Percentiles rank a stretch among this genome's conserved stretches.
phyloP scores from a whole-genome alignment of 2,329 filamentous ascomycete genomes.

The Torrubiella hemipterigena region DNA sequence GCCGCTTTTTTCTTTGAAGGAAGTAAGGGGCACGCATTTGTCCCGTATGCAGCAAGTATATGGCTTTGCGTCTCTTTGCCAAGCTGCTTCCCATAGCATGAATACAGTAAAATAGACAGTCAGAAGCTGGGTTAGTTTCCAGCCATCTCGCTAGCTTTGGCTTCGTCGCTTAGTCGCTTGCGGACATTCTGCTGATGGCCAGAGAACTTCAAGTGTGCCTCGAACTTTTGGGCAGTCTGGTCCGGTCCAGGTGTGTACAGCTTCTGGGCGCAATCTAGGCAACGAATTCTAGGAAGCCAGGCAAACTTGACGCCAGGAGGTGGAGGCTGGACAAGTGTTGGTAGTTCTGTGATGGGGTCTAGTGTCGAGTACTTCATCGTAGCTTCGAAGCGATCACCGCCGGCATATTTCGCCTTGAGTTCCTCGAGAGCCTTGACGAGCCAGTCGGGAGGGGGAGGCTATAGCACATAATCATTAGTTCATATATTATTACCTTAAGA shows the following conservation, averaged over 20 bases:
- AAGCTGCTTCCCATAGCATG: too few species aligned
- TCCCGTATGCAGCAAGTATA: too few species aligned
- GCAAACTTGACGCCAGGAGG: conserved; percentile 61
- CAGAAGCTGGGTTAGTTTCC: too few species aligned
- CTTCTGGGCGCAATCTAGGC: conserved; percentile 86
- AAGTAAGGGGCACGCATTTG: too few species aligned
- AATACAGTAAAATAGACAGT: too few species aligned
- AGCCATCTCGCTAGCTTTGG: too few species aligned
- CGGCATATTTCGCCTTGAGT: conserved; percentile 59
- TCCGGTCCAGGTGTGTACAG: conserved; percentile 84
- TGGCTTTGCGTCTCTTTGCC: too few species aligned
- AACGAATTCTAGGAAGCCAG: conserved; percentile 82
- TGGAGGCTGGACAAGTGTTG: conserved; percentile 44
- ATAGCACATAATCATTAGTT: conserved; percentile 4
- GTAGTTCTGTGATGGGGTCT: conserved; percentile 56
- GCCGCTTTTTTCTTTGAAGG: too few species aligned
- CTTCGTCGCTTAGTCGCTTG: conserved; percentile 16
- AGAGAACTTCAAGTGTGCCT: conserved; percentile 81
- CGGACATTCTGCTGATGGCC: conserved; percentile 61
- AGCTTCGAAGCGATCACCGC: conserved; percentile 69
- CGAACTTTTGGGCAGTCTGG: conserved; percentile 78
- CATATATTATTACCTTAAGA: background rate
- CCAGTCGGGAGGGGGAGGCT: conserved; percentile 85
- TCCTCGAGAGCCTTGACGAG: conserved; percentile 61
- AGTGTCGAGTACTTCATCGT: conserved; percentile 84